Conservation (phyloP, 257 asterid genomes). For the Linderniella brevidens region DNA sequence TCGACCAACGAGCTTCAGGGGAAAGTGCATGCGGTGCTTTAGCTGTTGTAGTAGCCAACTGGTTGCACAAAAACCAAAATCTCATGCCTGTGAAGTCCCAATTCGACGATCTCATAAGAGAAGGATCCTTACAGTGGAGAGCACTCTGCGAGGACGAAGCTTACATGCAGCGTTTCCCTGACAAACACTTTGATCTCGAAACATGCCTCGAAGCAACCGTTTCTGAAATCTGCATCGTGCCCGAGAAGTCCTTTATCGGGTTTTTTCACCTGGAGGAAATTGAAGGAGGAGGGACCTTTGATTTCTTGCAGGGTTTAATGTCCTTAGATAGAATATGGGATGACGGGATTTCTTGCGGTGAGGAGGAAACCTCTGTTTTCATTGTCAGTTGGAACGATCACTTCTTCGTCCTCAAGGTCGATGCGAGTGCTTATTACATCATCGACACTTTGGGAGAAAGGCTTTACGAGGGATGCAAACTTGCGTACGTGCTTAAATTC, state of each 20-base stretch:
- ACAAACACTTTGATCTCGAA: conserved; percentile 90
- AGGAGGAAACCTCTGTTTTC: conserved; percentile 50
- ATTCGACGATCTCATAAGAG: conserved; percentile 66
- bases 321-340: conserved; percentile 89
- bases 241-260: conserved; percentile 72
- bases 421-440: conserved; percentile 54
- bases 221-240: conserved; percentile 39
- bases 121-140: conserved; percentile 93
- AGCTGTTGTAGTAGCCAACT: conserved; percentile 82
- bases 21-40: conserved; percentile 95
- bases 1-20: conserved; percentile 92
- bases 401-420: conserved; percentile 79
- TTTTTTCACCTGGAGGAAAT: conserved; percentile 67
- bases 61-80: conserved; percentile 56
- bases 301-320: conserved; percentile 84
- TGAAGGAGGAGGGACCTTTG: conserved; percentile 61
- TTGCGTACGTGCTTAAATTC: conserved; percentile 82
- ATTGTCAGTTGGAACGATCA: too few relatives aligned
- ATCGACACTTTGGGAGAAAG: conserved; percentile 91
- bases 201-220: conserved; percentile 69
- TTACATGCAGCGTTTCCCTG: conserved; percentile 53
- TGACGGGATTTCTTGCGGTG: conserved; percentile 39
- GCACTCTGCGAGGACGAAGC: conserved; percentile 62
- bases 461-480: conserved; percentile 76
- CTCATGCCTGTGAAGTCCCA: conserved; percentile 88